Conservation (phyloP, 2,329 filamentous ascomycete species). For the Nigrospora osmanthi region DNA sequence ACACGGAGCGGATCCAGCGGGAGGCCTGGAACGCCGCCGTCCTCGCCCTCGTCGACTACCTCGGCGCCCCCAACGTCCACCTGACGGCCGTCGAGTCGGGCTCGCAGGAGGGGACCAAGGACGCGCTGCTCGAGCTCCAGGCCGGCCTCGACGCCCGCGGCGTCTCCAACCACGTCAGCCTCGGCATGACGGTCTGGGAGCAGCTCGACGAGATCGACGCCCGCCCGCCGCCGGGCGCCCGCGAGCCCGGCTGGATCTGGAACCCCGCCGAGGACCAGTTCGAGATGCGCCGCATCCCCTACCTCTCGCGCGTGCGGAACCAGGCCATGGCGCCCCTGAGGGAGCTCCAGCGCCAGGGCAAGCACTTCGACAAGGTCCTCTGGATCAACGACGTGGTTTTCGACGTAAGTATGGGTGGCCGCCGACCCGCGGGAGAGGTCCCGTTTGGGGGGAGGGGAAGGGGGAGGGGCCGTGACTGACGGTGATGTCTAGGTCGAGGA, state of each 20-base stretch:
- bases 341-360: slow-evolving; percentile 38
- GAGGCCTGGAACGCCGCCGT: slow-evolving; percentile 53
- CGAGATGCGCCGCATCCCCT: slow-evolving; percentile 59
- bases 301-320: slow-evolving; percentile 58
- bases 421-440: neutral
- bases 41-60: slow-evolving; percentile 42
- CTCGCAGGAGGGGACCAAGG: slow-evolving; percentile 60
- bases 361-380: slow-evolving; percentile 45
- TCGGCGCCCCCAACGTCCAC: slow-evolving; percentile 56
- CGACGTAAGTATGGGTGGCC: slow-evolving; percentile 26
- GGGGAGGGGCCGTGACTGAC: neutral
- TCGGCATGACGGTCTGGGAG: slow-evolving; percentile 45
- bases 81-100: slow-evolving; percentile 61
- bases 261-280: slow-evolving; percentile 39
- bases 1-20: slow-evolving; percentile 52
- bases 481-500: slow-evolving; percentile 26
- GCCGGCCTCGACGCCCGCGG: slow-evolving; percentile 37
- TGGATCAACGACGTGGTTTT: slow-evolving; percentile 58
- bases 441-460: too few species aligned
- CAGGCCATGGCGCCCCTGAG: slow-evolving; percentile 50
- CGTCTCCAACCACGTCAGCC: slow-evolving; percentile 44
- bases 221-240: slow-evolving; percentile 20
- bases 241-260: slow-evolving; percentile 54
- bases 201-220: slow-evolving; percentile 48
- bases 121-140: slow-evolving; percentile 49